Evolutionary conservation across 1,284 basidiomycete species (phyloP), one percentile per base, ranked within the genome.

Genomic region (Pisolithus thermaeus): DNA sequence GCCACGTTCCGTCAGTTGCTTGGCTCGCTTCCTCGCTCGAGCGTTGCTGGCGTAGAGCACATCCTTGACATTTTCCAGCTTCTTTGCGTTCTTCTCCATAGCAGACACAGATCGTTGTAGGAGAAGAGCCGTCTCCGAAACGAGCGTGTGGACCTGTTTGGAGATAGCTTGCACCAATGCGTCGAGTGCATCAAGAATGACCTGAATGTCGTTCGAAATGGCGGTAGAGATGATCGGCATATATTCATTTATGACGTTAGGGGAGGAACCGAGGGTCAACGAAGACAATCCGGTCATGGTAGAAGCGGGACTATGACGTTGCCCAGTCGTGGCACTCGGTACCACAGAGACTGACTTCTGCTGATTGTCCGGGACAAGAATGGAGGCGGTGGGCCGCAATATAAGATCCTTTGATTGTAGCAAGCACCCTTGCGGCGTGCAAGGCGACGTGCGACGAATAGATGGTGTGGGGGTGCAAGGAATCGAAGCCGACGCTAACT

Each of bases 111-210:
- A 80, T 43, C 80, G 73, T 51, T 73, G 68, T 46, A 79, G 64
- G 46, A 77, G 64, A 20, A 58, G 58, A 30, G 71, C 64, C n/a
- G 74, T 76, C 49, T 80, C 76, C 12, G 61, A 61, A 7, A 72
- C 67, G 49, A 64, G 35, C 46, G 62, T 50, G 55, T 54, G 52
- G 4, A 67, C 72, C 57, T 76, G 73, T 38, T 60, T 63, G 35
- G 60, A 61, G 50, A 88, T 77, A 32, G 75, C 75, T 20, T 68
- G 66, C 51, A 74, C 68, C 37, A 88, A 73, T 1, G 76, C 79
- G 57, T 87, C 84, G 23, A 87, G 70, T 2, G 81, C 83, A 35
- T 80, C 76, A 39, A 80, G 61, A 32, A 84, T 70, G 58, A 85
- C 84, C 47, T 76, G 71, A 46, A 83, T 59, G 51, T 86, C 82